Evolutionary conservation across 2,329 filamentous ascomycete genomes (phyloP), one percentile per base, ranked within the genome.

Genomic region (Aspergillus brunneoviolaceus): DNA sequence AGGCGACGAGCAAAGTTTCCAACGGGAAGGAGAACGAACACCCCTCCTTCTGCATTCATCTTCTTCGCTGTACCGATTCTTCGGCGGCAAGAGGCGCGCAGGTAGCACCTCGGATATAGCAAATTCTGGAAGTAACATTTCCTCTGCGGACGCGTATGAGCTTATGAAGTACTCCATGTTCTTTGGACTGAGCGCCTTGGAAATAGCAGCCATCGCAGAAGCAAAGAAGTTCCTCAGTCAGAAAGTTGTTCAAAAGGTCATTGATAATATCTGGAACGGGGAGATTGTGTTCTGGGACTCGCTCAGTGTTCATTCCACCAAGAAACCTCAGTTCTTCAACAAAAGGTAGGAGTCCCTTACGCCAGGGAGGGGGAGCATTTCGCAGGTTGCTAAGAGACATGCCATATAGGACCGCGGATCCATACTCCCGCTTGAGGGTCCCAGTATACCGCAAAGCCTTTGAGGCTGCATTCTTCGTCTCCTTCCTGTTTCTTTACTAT

Each of bases 281-380:
- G 88, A 93, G 65, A 92, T 96, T 61, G 85, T 93, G 42, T 95
- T 96, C 73, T 96, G 91, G 92, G 89, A 92, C 61, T 85, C 82
- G 5, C 79, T 96, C n/a, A 88, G 85, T 9, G 84, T 91, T 9
- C 80, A 89, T 68, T 87, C 90, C 0, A 84, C 82, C 59, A 96
- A 96, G 76, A 86, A 87, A 69, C 88, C 91, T 1, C 87, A 89
- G 23, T 86, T 90, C 64, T 96, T 95, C 76, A 90, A 90, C 71
- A 79, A 81, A 64, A 74, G 74, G 75, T 80, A 67, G 62, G 69
- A 52, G 49, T 16, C 12, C 9, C n/a, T 7, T 49, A 33, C 14
- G 4, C 12, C 11, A 42, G 14, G 12, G n/a, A 21, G 10, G 2
- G 10, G n/a, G 9, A 12, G 16, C 45, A 10, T 7, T 3, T 49